These are phyloP conservation scores for Coemansia javaensis DNA, from an alignment of 192 early-diverging fungal genomes.

Conservation along the genomic window DNA sequence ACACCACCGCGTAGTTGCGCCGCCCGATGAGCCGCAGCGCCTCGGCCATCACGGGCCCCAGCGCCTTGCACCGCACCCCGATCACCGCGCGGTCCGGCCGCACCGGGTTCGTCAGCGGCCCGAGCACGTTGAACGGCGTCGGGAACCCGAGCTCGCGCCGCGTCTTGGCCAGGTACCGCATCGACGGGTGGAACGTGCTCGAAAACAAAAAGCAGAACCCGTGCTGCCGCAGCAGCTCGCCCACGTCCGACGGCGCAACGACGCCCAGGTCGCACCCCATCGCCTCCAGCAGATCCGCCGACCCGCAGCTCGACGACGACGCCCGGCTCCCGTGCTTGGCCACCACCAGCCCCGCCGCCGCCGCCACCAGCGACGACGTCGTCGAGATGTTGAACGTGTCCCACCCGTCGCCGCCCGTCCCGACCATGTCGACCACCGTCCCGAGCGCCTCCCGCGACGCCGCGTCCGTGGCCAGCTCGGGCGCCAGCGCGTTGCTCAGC, in stretches of 20 bases:
- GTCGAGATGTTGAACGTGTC: conserved; percentile 98
- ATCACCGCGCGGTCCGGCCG: conserved; percentile 75
- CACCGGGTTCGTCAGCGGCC: conserved; percentile 89
- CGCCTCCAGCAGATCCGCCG: conserved; percentile 89
- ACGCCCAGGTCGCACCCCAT: conserved; percentile 68
- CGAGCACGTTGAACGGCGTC: conserved; percentile 92
- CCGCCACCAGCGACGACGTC: conserved; percentile 83
- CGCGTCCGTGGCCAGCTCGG: conserved; percentile 51
- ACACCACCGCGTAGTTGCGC: conserved; percentile 82
- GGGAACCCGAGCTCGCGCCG: conserved; percentile 87
- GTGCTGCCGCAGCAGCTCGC: conserved; percentile 55
- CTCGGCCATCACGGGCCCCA: conserved; percentile 81
- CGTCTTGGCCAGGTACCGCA: conserved; percentile 69
- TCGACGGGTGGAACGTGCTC: conserved; percentile 85
- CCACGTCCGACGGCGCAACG: conserved; percentile 63
- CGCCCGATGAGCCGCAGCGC: conserved; percentile 75
- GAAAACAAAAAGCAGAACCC: conserved; percentile 93
- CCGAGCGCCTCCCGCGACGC: conserved; percentile 37
- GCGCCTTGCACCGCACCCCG: conserved; percentile 76
- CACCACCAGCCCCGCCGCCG: conserved; percentile 82
- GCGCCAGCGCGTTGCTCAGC: conserved; percentile 60
- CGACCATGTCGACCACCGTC: conserved; percentile 82
- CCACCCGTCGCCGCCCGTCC: conserved; percentile 97
- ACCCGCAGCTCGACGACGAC: conserved; percentile 85
- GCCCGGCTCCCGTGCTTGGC: conserved; percentile 96